Percentiles rank a stretch among this genome's conserved stretches.
Evolutionary conservation across 106 monocot genomes (phyloP).

Genomic region (Dioscorea dumetorum): DNA sequence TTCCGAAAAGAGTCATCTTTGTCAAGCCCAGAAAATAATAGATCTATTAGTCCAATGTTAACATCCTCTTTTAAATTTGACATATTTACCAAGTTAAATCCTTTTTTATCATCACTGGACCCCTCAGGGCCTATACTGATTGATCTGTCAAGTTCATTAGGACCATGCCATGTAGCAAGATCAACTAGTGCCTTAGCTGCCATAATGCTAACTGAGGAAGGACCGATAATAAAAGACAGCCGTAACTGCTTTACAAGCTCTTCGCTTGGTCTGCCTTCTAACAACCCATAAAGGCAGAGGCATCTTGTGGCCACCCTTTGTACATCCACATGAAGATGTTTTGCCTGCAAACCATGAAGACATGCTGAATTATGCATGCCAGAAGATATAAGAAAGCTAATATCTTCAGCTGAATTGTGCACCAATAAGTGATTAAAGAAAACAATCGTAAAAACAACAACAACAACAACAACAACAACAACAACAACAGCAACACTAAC

Average conservation of each 20-base stretch:
- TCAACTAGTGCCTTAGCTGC: conserved; percentile 75
- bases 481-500: conserved; percentile 30
- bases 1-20: conserved; percentile 25
- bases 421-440: too few relatives aligned
- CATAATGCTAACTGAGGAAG: conserved; percentile 56
- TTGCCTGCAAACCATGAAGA: conserved; percentile 40
- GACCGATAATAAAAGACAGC: conserved; percentile 55
- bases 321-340: conserved; percentile 64
- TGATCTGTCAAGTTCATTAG: conserved; percentile 57
- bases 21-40: conserved; percentile 54
- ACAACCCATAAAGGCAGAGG: conserved; percentile 64
- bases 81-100: conserved; percentile 33
- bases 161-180: conserved; percentile 79
- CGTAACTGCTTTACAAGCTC: conserved; percentile 76
- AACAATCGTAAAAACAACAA: not conserved
- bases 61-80: conserved; percentile 34
- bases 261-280: conserved; percentile 64
- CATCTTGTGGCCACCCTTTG: conserved; percentile 69
- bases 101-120: conserved; percentile 14
- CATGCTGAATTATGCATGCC: not conserved
- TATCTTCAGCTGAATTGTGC: not conserved
- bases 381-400: not conserved
- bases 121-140: conserved; percentile 32
- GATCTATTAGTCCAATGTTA: conserved; percentile 55
- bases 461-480: conserved; percentile 27